Conservation (phyloP, 495 filamentous ascomycete genomes). For the Recurvomyces mirabilis region DNA sequence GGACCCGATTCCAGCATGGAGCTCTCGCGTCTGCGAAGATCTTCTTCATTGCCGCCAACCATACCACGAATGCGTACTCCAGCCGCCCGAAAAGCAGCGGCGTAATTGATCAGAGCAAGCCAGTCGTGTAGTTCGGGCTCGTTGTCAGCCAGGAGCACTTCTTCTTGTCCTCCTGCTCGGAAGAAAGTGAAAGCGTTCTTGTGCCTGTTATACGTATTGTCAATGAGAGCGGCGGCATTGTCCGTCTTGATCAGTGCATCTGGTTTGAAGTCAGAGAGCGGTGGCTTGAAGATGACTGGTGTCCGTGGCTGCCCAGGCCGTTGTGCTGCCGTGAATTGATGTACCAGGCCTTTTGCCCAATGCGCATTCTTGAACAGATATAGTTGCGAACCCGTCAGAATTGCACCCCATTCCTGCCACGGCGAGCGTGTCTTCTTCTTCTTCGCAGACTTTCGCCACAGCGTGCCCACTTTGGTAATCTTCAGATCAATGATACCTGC, state of each 20-base stretch:
- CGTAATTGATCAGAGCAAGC: conserved; percentile 93
- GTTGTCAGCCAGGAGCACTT: conserved; percentile 78
- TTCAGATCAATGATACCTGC: conserved; percentile 95
- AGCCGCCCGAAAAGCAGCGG: conserved; percentile 81
- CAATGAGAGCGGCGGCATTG: conserved; percentile 77
- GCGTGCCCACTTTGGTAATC: conserved; percentile 85
- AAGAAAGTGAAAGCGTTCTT: conserved; percentile 91
- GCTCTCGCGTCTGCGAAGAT: conserved; percentile 62
- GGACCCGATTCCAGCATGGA: conserved; percentile 51
- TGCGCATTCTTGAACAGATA: conserved; percentile 89
- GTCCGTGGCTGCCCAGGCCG: conserved; percentile 53
- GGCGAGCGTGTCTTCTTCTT: conserved; percentile 90
- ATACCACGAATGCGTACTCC: conserved; percentile 86
- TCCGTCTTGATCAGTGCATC: conserved; percentile 86
- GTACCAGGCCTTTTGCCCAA: conserved; percentile 85
- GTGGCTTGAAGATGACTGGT: conserved; percentile 78
- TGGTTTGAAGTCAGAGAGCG: conserved; percentile 81
- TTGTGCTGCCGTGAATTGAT: conserved; percentile 70
- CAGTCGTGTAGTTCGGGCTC: conserved; percentile 94
- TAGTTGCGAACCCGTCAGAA: conserved; percentile 86
- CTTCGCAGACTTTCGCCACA: conserved; percentile 93
- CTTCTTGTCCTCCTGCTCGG: conserved; percentile 77
- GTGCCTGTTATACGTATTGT: conserved; percentile 84
- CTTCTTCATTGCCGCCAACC: conserved; percentile 75
- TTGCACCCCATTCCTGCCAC: conserved; percentile 97